Base-by-base conservation (phyloP, 129 eudicot species). In the Arctium lappa region DNA sequence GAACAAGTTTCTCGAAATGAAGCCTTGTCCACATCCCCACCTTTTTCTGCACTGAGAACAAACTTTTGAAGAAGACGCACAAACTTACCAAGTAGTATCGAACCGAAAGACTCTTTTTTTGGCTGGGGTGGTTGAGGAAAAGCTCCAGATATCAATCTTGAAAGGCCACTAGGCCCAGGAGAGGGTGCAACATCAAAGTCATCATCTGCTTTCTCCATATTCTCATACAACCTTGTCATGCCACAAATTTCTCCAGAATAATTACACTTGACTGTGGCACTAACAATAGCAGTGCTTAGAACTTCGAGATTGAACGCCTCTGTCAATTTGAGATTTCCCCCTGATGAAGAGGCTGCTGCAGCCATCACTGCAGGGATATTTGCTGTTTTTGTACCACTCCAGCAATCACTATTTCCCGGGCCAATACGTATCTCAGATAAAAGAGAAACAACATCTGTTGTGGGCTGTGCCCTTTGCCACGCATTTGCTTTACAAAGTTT, bases 281-380 rank as follows among this genome's bases (percentile, higher is more conserved):
- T 96, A 48, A 92, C 94, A 75, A 96, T 89, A 31, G 95, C 98
- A 27, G 97, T 96, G 82, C 99, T 90, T 68, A 96, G 98, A 78
- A 96, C 99, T 90, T 96, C 99, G 83, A 96, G 86, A 89, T 88
- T 96, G 75, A 96, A 93, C 9, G 95, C 91, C 83, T 96, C 99
- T 0, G 87, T 90, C 81, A 89, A 37, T 50, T 91, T 93, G 63
- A 93, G 85, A 80, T 88, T 93, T 56, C 91, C 98, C n/a, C 98
- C 99, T 62, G 99, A 96, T 37, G 99, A 97, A 36, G 98, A 98
- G 16, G 99, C 99, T 42, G 98, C 99, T 37, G 99, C 99, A 69
- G 98, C 97, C 97, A 96, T 96, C 48, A 96, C 99, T 77, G 99
- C 98, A 40, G 98, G 99, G 77, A 96, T 93, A 89, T 96, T 96